Percentiles rank a stretch among this genome's conserved stretches.
These are phyloP conservation scores for Dendrobium officinale DNA, from an alignment of 106 monocot genomes.

Conservation along the genomic window DNA sequence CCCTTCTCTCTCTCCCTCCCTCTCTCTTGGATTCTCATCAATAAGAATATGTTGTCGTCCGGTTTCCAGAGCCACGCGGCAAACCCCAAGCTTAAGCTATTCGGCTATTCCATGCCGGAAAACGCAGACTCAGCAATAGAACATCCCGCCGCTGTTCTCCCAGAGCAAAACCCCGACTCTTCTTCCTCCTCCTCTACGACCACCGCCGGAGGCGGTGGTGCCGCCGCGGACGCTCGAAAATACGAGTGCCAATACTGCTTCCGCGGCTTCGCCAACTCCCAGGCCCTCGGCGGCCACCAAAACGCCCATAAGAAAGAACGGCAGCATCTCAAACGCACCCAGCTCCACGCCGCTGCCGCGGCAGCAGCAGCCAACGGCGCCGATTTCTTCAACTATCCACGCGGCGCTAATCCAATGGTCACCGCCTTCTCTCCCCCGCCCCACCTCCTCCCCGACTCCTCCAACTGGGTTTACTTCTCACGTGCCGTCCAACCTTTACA, in stretches of 20 bases:
- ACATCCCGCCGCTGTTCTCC: background rate
- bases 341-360: slow-evolving; percentile 10
- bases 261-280: slow-evolving; percentile 32
- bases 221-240: slow-evolving; percentile 13
- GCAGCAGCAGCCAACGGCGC: background rate
- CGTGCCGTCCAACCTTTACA: slow-evolving; percentile 20
- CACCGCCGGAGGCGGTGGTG: too few relatives aligned
- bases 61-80: background rate
- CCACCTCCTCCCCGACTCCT: slow-evolving; percentile 7
- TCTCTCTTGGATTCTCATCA: background rate
- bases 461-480: slow-evolving; percentile 41
- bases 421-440: slow-evolving; percentile 31
- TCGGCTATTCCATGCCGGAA: slow-evolving; percentile 31
- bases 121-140: slow-evolving; percentile 2
- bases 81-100: slow-evolving; percentile 14
- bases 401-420: slow-evolving; percentile 28
- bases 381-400: slow-evolving; percentile 9
- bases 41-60: background rate
- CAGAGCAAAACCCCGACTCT: background rate
- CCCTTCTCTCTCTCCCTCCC: slow-evolving; percentile 1
- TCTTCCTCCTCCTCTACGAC: background rate
- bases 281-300: slow-evolving; percentile 34
- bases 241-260: slow-evolving; percentile 61
- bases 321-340: slow-evolving; percentile 33
- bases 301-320: slow-evolving; percentile 36